Evolutionary conservation across 1,139 yeast species (phyloP).

Genomic region (Candida dubliniensis): DNA sequence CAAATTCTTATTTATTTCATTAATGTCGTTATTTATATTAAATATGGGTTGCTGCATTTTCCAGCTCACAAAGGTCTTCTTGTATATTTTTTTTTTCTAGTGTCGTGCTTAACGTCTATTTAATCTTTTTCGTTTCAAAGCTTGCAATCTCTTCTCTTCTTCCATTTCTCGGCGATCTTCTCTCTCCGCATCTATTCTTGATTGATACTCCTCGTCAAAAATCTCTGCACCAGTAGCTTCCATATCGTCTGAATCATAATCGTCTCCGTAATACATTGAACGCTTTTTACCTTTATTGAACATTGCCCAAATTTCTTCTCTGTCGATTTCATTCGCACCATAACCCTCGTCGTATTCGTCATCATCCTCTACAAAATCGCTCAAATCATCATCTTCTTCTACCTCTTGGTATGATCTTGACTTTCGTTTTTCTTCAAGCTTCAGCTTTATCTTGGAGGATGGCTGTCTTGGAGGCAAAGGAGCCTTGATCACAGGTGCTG

Average conservation of each 20-base stretch:
- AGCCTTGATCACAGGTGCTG: slow-evolving; percentile 6
- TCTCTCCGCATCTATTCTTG: slow-evolving; percentile 56
- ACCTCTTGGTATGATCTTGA: slow-evolving; percentile 13
- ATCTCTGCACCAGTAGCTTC: slow-evolving; percentile 92
- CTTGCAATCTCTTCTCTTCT: slow-evolving; percentile 51
- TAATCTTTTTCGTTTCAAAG: slow-evolving; percentile 27
- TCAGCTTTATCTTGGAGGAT: slow-evolving; percentile 27
- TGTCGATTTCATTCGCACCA: slow-evolving; percentile 59
- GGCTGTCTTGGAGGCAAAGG: slow-evolving; percentile 21
- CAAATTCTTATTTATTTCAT: slow-evolving; percentile 34
- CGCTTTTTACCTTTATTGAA: slow-evolving; percentile 66
- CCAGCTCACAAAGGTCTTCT: not conserved
- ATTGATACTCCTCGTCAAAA: slow-evolving; percentile 72
- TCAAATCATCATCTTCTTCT: slow-evolving; percentile 40
- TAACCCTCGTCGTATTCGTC: slow-evolving; percentile 13
- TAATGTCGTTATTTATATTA: slow-evolving; percentile 18
- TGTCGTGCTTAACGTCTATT: slow-evolving; percentile 7
- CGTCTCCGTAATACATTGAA: slow-evolving; percentile 45
- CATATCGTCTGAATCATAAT: slow-evolving; percentile 74
- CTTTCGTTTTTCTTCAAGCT: slow-evolving; percentile 18
- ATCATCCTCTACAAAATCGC: slow-evolving; percentile 53
- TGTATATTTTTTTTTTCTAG: not conserved
- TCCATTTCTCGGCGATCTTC: slow-evolving; percentile 68
- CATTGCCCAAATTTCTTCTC: slow-evolving; percentile 88
- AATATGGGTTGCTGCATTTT: slow-evolving; percentile 12